Evolutionary conservation across 495 filamentous ascomycete genomes (phyloP), one percentile per base, ranked within the genome.

Genomic region (Neurospora sp.): DNA sequence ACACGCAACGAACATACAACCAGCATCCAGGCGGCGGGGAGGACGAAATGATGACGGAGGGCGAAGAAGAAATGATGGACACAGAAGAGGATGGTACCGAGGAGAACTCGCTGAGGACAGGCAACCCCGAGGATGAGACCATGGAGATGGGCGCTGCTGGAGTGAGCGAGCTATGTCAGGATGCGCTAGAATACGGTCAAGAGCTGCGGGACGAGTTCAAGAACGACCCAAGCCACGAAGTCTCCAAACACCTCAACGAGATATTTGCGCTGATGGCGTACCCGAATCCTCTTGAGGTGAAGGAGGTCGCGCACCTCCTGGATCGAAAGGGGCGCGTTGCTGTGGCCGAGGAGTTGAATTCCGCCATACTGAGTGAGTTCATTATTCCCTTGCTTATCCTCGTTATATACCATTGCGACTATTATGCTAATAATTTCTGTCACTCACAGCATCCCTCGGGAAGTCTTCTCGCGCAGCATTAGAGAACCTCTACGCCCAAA

Each of bases 321-420:
- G 93, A 97, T 77, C 86, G 87, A 16, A 87, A 86, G 14, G 93
- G 92, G 3, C 85, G 96, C 71, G 89, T 92, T 40, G 87, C 89
- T 69, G 93, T 98, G 69, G 94, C 94, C 23, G 96, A 99, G 83
- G 94, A 97, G 83, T 83, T 99, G 75, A 98, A 98, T 80, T 92
- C 93, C 74, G 96, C 93, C 44, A 97, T 99, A 75, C 82, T 99
- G 71, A 91, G 95, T 98, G 87, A 77, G 88, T 84, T 71, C 44
- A 73, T 71, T 37, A 9, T 41, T 72, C 59, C 38, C 39, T 23
- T 69, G 20, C 48, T 70, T 54, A 71, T 23, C 18, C 18, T 37
- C 4, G 23, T 40, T 20, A 23, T 3, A 4, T 62, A 9, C 39
- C 7, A 31, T 12, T 27, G 3, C 37, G 70, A 37, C 39, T 62